phyloP scores from a whole-genome alignment of 2,329 filamentous ascomycete genomes.

The Pseudogymnoascus sp. region DNA sequence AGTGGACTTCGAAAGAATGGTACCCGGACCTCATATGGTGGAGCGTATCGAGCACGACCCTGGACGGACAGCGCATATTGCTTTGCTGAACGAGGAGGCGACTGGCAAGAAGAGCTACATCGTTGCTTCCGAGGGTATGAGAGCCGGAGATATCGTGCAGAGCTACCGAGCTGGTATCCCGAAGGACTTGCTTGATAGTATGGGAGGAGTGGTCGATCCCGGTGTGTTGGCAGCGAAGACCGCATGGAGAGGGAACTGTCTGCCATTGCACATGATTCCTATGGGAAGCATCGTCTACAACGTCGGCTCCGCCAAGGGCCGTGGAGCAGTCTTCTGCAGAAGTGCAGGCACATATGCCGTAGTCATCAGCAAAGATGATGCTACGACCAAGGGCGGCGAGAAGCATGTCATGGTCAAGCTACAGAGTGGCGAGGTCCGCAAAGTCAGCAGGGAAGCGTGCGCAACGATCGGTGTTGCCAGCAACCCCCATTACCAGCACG shows the following conservation, averaged over 20 bases:
- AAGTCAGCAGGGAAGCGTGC: slow-evolving; percentile 84
- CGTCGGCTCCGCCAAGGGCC: slow-evolving; percentile 66
- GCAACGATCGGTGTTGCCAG: slow-evolving; percentile 91
- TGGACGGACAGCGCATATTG: slow-evolving; percentile 86
- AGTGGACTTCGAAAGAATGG: slow-evolving; percentile 76
- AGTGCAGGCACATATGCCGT: slow-evolving; percentile 89
- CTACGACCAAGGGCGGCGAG: slow-evolving; percentile 54
- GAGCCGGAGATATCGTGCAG: slow-evolving; percentile 83
- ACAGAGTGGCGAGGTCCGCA: slow-evolving; percentile 86
- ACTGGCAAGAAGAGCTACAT: slow-evolving; percentile 81
- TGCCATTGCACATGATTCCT: slow-evolving; percentile 92
- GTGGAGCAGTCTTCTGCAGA: slow-evolving; percentile 81
- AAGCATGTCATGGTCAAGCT: slow-evolving; percentile 77
- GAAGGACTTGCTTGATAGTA: slow-evolving; percentile 73
- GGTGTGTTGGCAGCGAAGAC: slow-evolving; percentile 95
- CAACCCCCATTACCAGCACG: slow-evolving; percentile 85
- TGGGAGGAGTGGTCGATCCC: slow-evolving; percentile 88
- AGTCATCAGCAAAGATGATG: slow-evolving; percentile 81
- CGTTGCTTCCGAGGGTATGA: slow-evolving; percentile 87
- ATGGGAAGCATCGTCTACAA: slow-evolving; percentile 90
- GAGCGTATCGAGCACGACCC: slow-evolving; percentile 96
- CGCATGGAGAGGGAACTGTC: slow-evolving; percentile 86
- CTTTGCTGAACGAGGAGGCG: slow-evolving; percentile 66
- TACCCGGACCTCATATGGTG: slow-evolving; percentile 74
- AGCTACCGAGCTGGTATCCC: slow-evolving; percentile 90